Evolutionary conservation across 2,329 filamentous ascomycete genomes (phyloP).

Genomic region (Endoconidiophora polonica): DNA sequence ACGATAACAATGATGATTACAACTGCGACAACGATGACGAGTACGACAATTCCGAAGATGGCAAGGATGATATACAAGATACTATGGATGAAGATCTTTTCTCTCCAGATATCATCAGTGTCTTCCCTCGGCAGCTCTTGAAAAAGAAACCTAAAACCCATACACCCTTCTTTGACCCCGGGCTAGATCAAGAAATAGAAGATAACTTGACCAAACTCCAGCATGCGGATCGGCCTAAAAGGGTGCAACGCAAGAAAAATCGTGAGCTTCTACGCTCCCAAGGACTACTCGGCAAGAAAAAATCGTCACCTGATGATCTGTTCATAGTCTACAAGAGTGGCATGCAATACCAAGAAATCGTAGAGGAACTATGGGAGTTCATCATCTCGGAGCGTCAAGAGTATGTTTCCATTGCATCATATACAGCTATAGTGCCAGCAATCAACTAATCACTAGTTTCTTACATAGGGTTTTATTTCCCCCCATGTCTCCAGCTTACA

Average conservation of each 20-base stretch:
- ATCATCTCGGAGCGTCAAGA: conserved; percentile 44
- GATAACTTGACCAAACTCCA: conserved; percentile 40
- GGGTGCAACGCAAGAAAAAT: conserved; percentile 51
- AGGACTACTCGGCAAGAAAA: conserved; percentile 47
- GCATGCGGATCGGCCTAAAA: conserved; percentile 53
- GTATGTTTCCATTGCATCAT: conserved; percentile 28
- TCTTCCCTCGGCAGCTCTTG: conserved; percentile 1
- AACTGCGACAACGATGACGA: background rate
- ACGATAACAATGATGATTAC: background rate
- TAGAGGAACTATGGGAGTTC: conserved; percentile 56
- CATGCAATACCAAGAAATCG: conserved; percentile 37
- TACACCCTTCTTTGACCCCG: conserved; percentile 14
- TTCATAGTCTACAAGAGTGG: conserved; percentile 25
- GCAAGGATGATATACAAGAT: background rate
- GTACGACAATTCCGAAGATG: background rate
- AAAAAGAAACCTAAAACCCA: conserved; percentile 1
- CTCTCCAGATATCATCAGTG: conserved; percentile 8
- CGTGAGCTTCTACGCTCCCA: conserved; percentile 51
- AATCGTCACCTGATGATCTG: conserved; percentile 61
- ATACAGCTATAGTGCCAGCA: background rate
- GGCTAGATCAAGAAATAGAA: conserved; percentile 52
- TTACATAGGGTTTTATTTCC: conserved; percentile 50
- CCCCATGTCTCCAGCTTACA: conserved; percentile 64
- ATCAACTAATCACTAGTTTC: conserved; percentile 8
- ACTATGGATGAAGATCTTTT: conserved; percentile 1